These are phyloP conservation scores for Mycena venus DNA, from an alignment of 768 basidiomycete species.

Conservation along the genomic window DNA sequence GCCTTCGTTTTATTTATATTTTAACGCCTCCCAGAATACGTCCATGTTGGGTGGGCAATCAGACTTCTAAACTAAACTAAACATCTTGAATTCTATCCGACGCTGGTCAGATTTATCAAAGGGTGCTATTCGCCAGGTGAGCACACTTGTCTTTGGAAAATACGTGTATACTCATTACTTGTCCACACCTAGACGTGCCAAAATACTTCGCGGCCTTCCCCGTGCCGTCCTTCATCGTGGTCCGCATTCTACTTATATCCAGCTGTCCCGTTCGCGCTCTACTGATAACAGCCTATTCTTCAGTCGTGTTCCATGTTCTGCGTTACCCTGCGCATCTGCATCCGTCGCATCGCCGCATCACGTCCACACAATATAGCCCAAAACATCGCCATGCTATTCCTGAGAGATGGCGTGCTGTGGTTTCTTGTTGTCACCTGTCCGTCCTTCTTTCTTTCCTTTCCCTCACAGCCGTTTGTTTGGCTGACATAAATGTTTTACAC, in stretches of 20 bases:
- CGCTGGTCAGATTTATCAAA: not conserved
- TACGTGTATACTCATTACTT: not conserved
- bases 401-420: no score
- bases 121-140: not conserved
- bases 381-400: no score
- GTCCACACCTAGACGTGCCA: not conserved
- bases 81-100: not conserved
- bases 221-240: not conserved
- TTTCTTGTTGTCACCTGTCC: no score
- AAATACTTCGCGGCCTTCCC: not conserved
- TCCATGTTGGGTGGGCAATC: not conserved
- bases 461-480: not conserved
- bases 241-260: not conserved
- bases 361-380: no score
- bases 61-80: not conserved
- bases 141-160: not conserved
- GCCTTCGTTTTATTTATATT: not conserved
- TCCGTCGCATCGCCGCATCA: no score
- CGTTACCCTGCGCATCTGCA: no score
- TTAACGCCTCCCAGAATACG: not conserved
- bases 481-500: not conserved
- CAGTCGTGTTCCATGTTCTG: no score
- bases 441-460: no score
- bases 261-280: no score
- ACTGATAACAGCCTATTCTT: no score